A percentile compares a stretch with the other conserved stretches of the same genome.
Evolutionary conservation across 495 filamentous ascomycete species (phyloP).

Genomic region (Chaetomium cochliodes): DNA sequence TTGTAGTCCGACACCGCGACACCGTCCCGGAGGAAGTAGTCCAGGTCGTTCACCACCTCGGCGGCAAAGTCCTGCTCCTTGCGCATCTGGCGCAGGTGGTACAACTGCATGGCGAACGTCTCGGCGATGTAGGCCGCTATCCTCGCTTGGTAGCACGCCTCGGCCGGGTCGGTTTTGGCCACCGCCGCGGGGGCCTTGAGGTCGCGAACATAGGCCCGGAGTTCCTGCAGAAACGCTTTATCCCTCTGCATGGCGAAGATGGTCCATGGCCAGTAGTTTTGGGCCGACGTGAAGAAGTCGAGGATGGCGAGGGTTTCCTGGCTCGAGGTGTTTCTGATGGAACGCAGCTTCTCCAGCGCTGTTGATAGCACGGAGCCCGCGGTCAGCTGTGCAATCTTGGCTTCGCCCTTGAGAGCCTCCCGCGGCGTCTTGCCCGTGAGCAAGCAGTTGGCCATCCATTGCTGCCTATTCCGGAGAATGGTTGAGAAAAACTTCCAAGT

Average conservation of each 20-base stretch:
- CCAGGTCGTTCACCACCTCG: slow-evolving; percentile 67
- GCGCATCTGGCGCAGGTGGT: slow-evolving; percentile 72
- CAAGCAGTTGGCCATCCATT: slow-evolving; percentile 91
- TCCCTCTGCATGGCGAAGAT: slow-evolving; percentile 75
- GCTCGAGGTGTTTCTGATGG: slow-evolving; percentile 61
- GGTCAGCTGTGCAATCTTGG: slow-evolving; percentile 48
- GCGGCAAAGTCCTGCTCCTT: slow-evolving; percentile 60
- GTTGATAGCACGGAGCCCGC: slow-evolving; percentile 65
- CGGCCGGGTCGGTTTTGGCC: slow-evolving; percentile 45
- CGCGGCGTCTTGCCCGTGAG: slow-evolving; percentile 83
- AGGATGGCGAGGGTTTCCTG: slow-evolving; percentile 69
- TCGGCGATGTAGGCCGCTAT: slow-evolving; percentile 81
- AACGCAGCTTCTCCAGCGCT: slow-evolving; percentile 70
- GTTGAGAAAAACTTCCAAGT: slow-evolving; percentile 86
- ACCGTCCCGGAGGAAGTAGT: slow-evolving; percentile 72
- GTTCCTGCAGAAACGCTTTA: slow-evolving; percentile 62
- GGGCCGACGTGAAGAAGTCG: slow-evolving; percentile 78
- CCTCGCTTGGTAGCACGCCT: slow-evolving; percentile 60
- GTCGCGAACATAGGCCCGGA: slow-evolving; percentile 67
- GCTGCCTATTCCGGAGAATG: slow-evolving; percentile 86
- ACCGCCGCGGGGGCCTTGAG: slow-evolving; percentile 52
- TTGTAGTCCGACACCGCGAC: slow-evolving; percentile 78
- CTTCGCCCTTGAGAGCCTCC: slow-evolving; percentile 61
- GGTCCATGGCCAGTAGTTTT: slow-evolving; percentile 91
- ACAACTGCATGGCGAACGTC: slow-evolving; percentile 86